Percentiles rank a stretch among this genome's conserved stretches.
Conservation (phyloP, 192 early-diverging fungal species). For the Physocladia obscura region DNA sequence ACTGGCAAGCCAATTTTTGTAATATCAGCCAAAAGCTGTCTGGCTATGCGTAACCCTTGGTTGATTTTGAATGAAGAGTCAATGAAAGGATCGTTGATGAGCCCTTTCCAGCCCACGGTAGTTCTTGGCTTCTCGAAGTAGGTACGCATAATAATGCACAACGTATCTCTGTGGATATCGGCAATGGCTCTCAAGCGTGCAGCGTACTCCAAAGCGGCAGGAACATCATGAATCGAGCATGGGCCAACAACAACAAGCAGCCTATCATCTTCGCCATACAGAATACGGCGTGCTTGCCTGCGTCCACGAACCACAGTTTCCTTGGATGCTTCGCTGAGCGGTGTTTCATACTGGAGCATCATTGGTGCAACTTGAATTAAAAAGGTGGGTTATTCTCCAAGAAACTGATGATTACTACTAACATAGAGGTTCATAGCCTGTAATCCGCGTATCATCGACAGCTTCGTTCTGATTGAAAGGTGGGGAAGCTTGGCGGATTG, state of each 20-base stretch:
- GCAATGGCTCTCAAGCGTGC: constrained; percentile 54
- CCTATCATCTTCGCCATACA: constrained; percentile 80
- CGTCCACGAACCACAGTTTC: constrained; percentile 40
- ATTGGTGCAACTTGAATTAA: neutral
- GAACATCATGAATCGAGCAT: constrained; percentile 94
- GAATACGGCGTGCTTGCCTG: constrained; percentile 61
- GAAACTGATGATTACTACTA: neutral
- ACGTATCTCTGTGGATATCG: constrained; percentile 68
- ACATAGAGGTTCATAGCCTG: constrained; percentile 19
- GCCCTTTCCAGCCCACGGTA: constrained; percentile 95
- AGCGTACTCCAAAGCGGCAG: constrained; percentile 84
- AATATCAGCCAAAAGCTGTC: constrained; percentile 74
- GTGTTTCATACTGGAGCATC: constrained; percentile 76
- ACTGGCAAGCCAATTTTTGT: constrained; percentile 85
- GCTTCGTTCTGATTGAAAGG: neutral
- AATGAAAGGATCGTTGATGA: constrained; percentile 69
- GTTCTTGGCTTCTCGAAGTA: constrained; percentile 99
- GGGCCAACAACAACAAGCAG: constrained; percentile 91
- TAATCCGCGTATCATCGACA: constrained; percentile 21
- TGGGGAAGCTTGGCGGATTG: neutral
- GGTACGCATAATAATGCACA: constrained; percentile 90
- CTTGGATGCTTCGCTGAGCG: constrained; percentile 41
- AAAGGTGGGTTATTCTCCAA: neutral
- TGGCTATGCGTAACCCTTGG: constrained; percentile 86
- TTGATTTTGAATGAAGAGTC: constrained; percentile 87